A percentile compares a stretch with the other conserved stretches of the same genome.
These are phyloP conservation scores for Tulasnella calospora DNA, from an alignment of 768 basidiomycete genomes.

Conservation along the genomic window DNA sequence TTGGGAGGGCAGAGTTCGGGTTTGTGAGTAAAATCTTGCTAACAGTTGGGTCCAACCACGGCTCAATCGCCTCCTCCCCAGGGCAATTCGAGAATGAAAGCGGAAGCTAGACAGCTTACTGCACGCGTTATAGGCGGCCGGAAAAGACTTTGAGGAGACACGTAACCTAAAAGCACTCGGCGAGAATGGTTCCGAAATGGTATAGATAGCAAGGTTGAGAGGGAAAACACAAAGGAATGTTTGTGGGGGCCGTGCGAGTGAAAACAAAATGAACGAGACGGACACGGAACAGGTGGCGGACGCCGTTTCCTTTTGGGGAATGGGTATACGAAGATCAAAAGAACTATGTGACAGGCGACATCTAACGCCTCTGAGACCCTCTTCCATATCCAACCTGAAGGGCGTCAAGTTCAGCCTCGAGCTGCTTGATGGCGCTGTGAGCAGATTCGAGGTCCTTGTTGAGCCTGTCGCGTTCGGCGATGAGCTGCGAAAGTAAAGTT, in stretches of 20 bases:
- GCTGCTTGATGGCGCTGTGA: constrained; percentile 83
- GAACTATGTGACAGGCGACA: neutral
- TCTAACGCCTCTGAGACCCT: constrained; percentile 36
- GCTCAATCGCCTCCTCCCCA: neutral
- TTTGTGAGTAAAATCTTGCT: neutral
- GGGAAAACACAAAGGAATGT: neutral
- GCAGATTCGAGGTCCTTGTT: constrained; percentile 97
- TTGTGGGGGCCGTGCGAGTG: neutral
- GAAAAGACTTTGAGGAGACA: neutral
- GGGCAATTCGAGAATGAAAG: neutral
- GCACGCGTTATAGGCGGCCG: no score
- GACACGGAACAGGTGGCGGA: neutral
- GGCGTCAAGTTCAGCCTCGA: constrained; percentile 86
- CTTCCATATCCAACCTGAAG: constrained; percentile 82
- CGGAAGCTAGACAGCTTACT: neutral
- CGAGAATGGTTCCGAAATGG: neutral
- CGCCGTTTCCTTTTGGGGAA: neutral
- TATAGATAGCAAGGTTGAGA: neutral
- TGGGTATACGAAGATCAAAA: neutral
- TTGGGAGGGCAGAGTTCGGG: neutral
- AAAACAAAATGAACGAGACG: neutral
- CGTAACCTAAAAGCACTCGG: neutral
- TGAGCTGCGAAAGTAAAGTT: constrained; percentile 56
- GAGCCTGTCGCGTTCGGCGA: constrained; percentile 95
- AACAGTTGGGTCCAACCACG: no score